A percentile compares a stretch with the other conserved stretches of the same genome.
Conservation (phyloP, 257 asterid genomes). For the Henckelia pumila region DNA sequence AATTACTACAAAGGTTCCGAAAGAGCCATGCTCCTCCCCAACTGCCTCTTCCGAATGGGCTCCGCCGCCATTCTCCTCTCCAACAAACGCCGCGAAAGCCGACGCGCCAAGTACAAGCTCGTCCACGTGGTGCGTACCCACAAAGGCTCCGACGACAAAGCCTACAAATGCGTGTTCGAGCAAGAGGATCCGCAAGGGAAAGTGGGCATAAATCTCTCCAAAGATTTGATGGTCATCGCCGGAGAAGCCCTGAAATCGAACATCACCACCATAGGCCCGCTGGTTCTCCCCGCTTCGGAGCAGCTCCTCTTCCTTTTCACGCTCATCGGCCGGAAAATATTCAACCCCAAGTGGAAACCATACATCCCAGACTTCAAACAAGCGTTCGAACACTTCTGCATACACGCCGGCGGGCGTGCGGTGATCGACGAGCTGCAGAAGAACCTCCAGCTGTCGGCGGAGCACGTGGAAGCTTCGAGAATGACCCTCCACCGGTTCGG, state of each 20-base stretch:
- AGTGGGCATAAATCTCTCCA: slow-evolving; percentile 10
- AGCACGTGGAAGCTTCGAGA: slow-evolving; percentile 18
- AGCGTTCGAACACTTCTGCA: slow-evolving; percentile 19
- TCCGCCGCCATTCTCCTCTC: slow-evolving; percentile 1
- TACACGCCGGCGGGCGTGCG: slow-evolving; percentile 20
- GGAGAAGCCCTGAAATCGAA: slow-evolving; percentile 17
- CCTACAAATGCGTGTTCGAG: slow-evolving; percentile 10
- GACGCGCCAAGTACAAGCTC: slow-evolving; percentile 2
- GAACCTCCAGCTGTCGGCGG: slow-evolving; percentile 18
- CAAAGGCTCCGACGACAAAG: slow-evolving; percentile 13
- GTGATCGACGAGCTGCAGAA: slow-evolving; percentile 20
- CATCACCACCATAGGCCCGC: slow-evolving; percentile 11
- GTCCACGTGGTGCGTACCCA: slow-evolving; percentile 13
- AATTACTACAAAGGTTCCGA: slow-evolving; percentile 11
- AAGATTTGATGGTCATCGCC: slow-evolving; percentile 14
- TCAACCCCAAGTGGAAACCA: slow-evolving; percentile 14
- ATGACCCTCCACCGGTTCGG: slow-evolving; percentile 17
- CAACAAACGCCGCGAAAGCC: neutral
- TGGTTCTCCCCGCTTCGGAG: slow-evolving; percentile 14
- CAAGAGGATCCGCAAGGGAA: slow-evolving; percentile 16
- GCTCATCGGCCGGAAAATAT: slow-evolving; percentile 5
- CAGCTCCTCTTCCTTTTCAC: slow-evolving; percentile 15
- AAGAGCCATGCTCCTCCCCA: slow-evolving; percentile 19
- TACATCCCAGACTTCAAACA: slow-evolving; percentile 19
- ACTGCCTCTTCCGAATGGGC: slow-evolving; percentile 14